These are phyloP conservation scores for Ascochyta koolunga DNA, from an alignment of 2,329 filamentous ascomycete species.

Conservation along the genomic window DNA sequence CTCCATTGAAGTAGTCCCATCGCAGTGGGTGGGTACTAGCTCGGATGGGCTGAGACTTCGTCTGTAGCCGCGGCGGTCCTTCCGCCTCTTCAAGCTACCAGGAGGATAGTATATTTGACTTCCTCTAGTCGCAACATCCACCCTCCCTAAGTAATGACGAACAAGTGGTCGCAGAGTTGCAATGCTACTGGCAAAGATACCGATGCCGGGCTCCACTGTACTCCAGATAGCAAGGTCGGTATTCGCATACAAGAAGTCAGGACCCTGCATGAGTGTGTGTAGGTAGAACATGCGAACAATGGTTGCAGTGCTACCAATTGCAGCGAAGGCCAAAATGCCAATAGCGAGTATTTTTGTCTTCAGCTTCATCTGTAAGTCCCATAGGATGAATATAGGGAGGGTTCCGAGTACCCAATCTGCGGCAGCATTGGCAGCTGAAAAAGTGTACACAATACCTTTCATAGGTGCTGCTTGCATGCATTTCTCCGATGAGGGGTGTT, in stretches of 20 bases:
- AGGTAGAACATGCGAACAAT: conserved; percentile 54
- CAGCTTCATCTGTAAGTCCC: conserved; percentile 60
- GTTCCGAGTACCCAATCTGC: conserved; percentile 44
- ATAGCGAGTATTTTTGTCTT: conserved; percentile 60
- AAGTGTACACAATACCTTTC: conserved; percentile 57
- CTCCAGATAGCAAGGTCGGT: conserved; percentile 50
- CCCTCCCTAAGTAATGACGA: conserved; percentile 32
- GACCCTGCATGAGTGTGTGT: conserved; percentile 43
- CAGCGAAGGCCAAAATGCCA: conserved; percentile 53
- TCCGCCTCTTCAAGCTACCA: conserved; percentile 16
- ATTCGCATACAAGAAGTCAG: conserved; percentile 52
- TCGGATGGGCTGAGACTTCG: conserved; percentile 27
- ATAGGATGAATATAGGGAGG: conserved; percentile 58
- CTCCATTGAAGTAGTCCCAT: conserved; percentile 17
- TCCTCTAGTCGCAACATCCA: conserved; percentile 27
- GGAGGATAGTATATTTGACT: conserved; percentile 18
- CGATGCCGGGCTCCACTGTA: conserved; percentile 39
- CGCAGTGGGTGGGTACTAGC: conserved; percentile 20
- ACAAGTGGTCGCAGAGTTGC: conserved; percentile 58
- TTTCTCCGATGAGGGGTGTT: conserved; percentile 45
- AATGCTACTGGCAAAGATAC: conserved; percentile 56
- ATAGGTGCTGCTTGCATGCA: conserved; percentile 56
- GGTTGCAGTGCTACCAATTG: conserved; percentile 57
- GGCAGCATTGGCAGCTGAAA: conserved; percentile 36
- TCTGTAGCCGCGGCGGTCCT: conserved; percentile 27